These are phyloP conservation scores for Colletotrichum caudatum DNA, from an alignment of 2,329 filamentous ascomycete genomes.

Conservation along the genomic window DNA sequence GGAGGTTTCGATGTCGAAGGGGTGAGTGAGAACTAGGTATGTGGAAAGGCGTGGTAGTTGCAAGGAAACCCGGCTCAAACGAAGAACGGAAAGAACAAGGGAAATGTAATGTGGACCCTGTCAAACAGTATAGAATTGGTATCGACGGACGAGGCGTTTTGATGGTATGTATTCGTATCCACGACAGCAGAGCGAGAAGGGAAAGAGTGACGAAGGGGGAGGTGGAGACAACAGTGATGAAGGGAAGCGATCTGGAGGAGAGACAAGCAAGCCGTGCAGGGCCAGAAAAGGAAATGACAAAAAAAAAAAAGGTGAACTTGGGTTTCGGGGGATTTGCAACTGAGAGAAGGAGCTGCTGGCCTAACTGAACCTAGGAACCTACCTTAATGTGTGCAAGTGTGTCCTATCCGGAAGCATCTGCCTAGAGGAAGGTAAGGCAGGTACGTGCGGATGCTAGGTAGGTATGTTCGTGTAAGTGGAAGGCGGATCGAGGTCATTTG, in stretches of 20 bases:
- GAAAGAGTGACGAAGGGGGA: neutral
- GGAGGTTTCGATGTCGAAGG: conserved; percentile 18
- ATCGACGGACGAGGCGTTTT: neutral
- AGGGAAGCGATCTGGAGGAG: conserved; percentile 29
- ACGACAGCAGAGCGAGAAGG: conserved; percentile 2
- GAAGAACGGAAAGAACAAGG: conserved; percentile 15
- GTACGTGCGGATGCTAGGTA: neutral
- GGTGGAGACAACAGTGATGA: conserved; percentile 37
- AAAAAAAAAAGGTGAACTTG: conserved; percentile 24
- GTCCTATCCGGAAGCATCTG: neutral
- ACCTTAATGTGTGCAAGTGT: neutral
- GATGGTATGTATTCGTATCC: neutral
- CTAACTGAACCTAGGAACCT: neutral
- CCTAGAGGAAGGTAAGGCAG: too few relatives aligned
- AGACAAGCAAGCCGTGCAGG: conserved; percentile 27
- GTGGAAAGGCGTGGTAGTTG: conserved; percentile 8
- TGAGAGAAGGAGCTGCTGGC: neutral
- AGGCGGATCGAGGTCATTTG: neutral
- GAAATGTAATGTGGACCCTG: conserved; percentile 31
- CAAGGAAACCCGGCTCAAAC: conserved; percentile 16
- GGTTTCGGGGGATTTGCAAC: conserved; percentile 9
- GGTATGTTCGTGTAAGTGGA: neutral
- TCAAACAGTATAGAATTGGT: conserved; percentile 3
- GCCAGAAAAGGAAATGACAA: conserved; percentile 10
- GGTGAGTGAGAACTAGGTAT: neutral